phyloP scores from a whole-genome alignment of 1,139 yeast species.

The Candida labiduridarum region DNA sequence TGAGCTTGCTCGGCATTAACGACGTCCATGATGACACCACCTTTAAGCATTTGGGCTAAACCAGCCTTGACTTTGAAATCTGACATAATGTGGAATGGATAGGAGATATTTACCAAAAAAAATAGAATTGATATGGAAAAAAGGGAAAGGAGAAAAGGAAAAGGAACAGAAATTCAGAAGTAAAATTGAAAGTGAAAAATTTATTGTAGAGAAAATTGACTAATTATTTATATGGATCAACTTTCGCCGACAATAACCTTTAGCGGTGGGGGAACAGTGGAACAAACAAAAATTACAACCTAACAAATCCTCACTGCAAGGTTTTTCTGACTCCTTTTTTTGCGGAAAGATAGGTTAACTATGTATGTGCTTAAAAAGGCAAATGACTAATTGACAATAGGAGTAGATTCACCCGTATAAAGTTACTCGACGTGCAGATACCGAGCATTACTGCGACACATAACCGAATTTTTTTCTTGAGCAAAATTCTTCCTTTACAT shows the following conservation, averaged over 20 bases:
- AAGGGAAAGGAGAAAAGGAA: not conserved
- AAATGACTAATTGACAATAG: not conserved
- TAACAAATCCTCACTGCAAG: not conserved
- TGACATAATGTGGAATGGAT: conserved; percentile 25
- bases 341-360: not conserved
- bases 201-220: not conserved
- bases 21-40: conserved; percentile 61
- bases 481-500: too few species aligned
- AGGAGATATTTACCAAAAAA: too few species aligned
- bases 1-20: conserved; percentile 50
- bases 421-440: conserved; percentile 1
- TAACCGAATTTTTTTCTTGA: not conserved
- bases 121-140: not conserved
- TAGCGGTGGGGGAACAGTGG: not conserved
- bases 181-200: not conserved
- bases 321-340: not conserved
- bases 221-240: not conserved
- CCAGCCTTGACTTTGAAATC: conserved; percentile 75
- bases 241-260: not conserved
- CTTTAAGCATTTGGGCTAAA: conserved; percentile 86
- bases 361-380: not conserved
- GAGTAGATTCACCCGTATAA: not conserved
- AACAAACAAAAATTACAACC: not conserved
- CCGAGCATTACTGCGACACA: not conserved
- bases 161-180: not conserved